Conservation (phyloP, 2,329 filamentous ascomycete genomes). For the Berkeleyomyces rouxiae region DNA sequence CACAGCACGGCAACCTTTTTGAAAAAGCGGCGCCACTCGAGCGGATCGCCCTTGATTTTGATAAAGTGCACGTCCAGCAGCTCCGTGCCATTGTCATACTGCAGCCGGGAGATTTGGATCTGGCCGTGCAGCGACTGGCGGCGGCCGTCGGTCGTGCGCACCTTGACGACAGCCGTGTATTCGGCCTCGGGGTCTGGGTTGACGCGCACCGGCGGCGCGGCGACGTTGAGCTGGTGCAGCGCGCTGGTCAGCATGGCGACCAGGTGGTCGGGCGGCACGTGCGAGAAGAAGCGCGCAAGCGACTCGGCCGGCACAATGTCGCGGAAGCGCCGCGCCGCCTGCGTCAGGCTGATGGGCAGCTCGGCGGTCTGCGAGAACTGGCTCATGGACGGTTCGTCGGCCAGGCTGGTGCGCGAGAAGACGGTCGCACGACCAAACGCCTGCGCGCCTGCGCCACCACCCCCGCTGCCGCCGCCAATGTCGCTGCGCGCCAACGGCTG, state of each 20-base stretch:
- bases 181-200: constrained; percentile 19
- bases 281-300: constrained; percentile 83
- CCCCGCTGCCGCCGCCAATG: constrained; percentile 16
- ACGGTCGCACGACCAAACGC: constrained; percentile 1
- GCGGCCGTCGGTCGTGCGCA: constrained; percentile 58
- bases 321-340: constrained; percentile 71
- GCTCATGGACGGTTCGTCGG: constrained; percentile 69
- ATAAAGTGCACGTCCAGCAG: constrained; percentile 77
- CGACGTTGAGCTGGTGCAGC: constrained; percentile 71
- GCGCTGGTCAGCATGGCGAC: constrained; percentile 67
- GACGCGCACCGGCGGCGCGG: constrained; percentile 37
- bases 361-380: constrained; percentile 72
- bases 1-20: constrained; percentile 85
- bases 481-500: constrained; percentile 28
- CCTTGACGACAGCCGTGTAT: constrained; percentile 43
- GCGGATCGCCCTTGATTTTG: constrained; percentile 85
- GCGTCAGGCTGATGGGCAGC: constrained; percentile 70
- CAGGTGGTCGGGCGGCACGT: constrained; percentile 56
- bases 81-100: constrained; percentile 38
- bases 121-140: constrained; percentile 59
- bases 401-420: constrained; percentile 46
- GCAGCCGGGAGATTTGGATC: constrained; percentile 52
- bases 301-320: constrained; percentile 82
- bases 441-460: background rate
- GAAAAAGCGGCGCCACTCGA: constrained; percentile 94